Base-by-base conservation (phyloP, 2,329 filamentous ascomycete genomes). In the Fusarium coicis region DNA sequence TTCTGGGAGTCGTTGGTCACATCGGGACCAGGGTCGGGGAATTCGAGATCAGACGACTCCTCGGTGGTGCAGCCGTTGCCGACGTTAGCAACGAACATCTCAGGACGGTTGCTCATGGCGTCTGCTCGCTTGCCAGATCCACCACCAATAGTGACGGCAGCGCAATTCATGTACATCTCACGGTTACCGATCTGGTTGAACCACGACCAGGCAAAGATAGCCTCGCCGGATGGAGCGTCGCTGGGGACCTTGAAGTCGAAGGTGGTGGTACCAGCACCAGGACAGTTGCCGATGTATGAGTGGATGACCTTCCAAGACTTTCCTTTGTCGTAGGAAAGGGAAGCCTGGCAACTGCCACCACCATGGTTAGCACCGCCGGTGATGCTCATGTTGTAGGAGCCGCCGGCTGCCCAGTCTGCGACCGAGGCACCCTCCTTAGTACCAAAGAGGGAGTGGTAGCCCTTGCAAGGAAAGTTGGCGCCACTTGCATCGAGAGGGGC, bases 111-210 rank as follows among this genome's bases (percentile, higher is more conserved):
- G 64, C 84, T 83, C 79, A 93, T 90, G 53, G 84, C 57, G 10
- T 72, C 43, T 34, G 73, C 70, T 19, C 83, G 81, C 78, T 82
- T 82, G 59, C 64, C 70, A 54, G 79, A 78, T 54, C 81, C 80
- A 34, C 82, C 81, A 61, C 80, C 82, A 79, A 95, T 90, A 70
- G 88, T 89, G 75, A 95, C 88, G 57, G 88, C 86, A 12, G 93
- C 93, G 79, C 93, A 96, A 83, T 94, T 94, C 92, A 94, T 94
- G 87, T 96, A 96, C 89, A 93, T 93, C 81, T 96, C 93, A 53
- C 93, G 88, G 83, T 95, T 95, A 32, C 93, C 93, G 44, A 92
- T 82, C 73, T 90, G 85, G 85, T 94, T 94, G 84, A 93, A 92
- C 92, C 92, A 93, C 32, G 90, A 90, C 93, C 93, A 96, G 42